phyloP scores from a whole-genome alignment of 805 yeast genomes.

The Yamadazyma nakazawae region DNA sequence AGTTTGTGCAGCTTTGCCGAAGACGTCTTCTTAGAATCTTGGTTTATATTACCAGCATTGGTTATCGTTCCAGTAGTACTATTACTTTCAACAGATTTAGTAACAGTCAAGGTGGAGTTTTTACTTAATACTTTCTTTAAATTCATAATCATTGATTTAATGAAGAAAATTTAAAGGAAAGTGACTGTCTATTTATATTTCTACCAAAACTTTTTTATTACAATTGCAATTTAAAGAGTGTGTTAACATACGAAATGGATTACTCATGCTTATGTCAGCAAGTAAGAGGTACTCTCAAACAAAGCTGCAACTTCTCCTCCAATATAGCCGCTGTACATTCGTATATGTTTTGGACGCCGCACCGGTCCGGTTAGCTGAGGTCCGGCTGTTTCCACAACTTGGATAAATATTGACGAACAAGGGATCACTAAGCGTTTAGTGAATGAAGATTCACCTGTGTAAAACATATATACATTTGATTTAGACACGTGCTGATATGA shows the following conservation, averaged over 20 bases:
- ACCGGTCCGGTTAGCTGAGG: too few species aligned
- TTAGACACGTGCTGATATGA: too few species aligned
- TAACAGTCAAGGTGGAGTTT: slow-evolving; percentile 4
- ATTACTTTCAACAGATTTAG: slow-evolving; percentile 2
- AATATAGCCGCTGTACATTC: too few species aligned
- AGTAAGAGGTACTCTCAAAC: too few species aligned
- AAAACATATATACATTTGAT: too few species aligned
- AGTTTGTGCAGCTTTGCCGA: not conserved
- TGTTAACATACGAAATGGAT: not conserved
- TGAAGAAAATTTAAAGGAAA: not conserved
- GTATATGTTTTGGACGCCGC: too few species aligned
- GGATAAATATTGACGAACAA: too few species aligned
- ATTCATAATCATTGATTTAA: not conserved
- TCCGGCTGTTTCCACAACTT: too few species aligned
- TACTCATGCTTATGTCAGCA: not conserved
- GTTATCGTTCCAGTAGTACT: not conserved
- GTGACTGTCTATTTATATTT: not conserved
- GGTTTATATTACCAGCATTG: not conserved
- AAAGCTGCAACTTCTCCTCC: too few species aligned
- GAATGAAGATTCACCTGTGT: too few species aligned
- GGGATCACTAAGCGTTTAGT: too few species aligned
- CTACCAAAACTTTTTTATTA: not conserved
- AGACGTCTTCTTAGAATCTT: not conserved
- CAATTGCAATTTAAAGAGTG: too few species aligned
- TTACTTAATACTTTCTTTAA: slow-evolving; percentile 1